These are phyloP conservation scores for Tephrocybe sp. DNA, from an alignment of 768 basidiomycete species.

Conservation along the genomic window DNA sequence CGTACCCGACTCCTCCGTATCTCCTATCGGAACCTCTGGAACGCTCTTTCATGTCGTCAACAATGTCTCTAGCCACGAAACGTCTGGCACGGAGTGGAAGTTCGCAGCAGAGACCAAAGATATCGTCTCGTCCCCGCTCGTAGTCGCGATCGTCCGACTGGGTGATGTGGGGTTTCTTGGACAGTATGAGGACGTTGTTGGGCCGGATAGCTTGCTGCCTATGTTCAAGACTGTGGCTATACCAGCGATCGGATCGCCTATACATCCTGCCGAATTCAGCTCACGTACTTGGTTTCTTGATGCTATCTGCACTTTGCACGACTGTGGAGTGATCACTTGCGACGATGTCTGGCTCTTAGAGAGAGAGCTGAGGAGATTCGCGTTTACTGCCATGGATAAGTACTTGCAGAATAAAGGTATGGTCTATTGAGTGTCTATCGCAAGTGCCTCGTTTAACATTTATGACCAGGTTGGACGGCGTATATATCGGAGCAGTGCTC, in stretches of 20 bases:
- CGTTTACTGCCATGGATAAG: slow-evolving; percentile 50
- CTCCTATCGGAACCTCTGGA: slow-evolving; percentile 42
- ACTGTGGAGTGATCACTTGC: slow-evolving; percentile 47
- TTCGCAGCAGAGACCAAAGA: slow-evolving; percentile 38
- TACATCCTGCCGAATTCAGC: slow-evolving; percentile 37
- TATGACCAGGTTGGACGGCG: slow-evolving; percentile 24
- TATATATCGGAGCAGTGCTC: slow-evolving; percentile 31
- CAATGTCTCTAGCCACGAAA: slow-evolving; percentile 23
- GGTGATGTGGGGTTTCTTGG: slow-evolving; percentile 43
- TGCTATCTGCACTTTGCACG: slow-evolving; percentile 44
- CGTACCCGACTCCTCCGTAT: slow-evolving; percentile 37
- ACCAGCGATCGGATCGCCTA: slow-evolving; percentile 28
- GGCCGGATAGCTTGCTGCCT: slow-evolving; percentile 37
- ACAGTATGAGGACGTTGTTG: slow-evolving; percentile 42
- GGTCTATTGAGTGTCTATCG: background rate
- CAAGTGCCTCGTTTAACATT: background rate
- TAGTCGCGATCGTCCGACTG: slow-evolving; percentile 44
- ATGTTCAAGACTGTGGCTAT: slow-evolving; percentile 46
- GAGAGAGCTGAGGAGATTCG: slow-evolving; percentile 44
- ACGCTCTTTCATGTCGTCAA: slow-evolving; percentile 45
- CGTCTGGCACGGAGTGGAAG: slow-evolving; percentile 33
- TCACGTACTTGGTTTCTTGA: slow-evolving; percentile 51
- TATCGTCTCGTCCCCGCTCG: slow-evolving; percentile 38
- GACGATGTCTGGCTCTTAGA: slow-evolving; percentile 50
- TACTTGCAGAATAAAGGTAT: slow-evolving; percentile 46